Conservation (phyloP, 2,329 filamentous ascomycete species). For the Hirsutella minnesotensis region DNA sequence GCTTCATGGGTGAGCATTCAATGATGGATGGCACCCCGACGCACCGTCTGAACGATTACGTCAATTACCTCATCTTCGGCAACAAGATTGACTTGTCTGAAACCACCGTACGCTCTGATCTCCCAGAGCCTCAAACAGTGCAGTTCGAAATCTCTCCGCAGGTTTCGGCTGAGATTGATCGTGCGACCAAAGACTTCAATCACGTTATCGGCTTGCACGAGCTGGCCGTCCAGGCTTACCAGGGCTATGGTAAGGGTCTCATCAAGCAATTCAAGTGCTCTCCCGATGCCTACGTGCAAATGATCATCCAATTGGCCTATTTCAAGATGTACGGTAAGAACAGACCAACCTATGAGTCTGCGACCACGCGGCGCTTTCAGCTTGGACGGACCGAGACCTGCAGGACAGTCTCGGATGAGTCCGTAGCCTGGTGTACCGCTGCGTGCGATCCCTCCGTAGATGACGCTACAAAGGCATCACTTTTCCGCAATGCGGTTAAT, state of each 20-base stretch:
- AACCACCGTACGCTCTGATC: slow-evolving; percentile 63
- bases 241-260: slow-evolving; percentile 92
- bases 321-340: slow-evolving; percentile 99
- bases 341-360: slow-evolving; percentile 94
- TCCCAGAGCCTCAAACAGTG: slow-evolving; percentile 69
- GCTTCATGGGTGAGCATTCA: slow-evolving; percentile 96
- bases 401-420: slow-evolving; percentile 82
- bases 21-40: slow-evolving; percentile 99
- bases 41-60: slow-evolving; percentile 89
- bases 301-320: slow-evolving; percentile 97
- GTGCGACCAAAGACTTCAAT: slow-evolving; percentile 67
- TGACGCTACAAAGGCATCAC: slow-evolving; percentile 53
- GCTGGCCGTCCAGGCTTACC: slow-evolving; percentile 86
- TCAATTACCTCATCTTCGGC: slow-evolving; percentile 83
- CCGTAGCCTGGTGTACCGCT: slow-evolving; percentile 77
- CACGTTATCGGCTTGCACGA: slow-evolving; percentile 79
- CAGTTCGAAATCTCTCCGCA: slow-evolving; percentile 68
- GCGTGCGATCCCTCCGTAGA: slow-evolving; percentile 61
- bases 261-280: slow-evolving; percentile 99
- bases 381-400: slow-evolving; percentile 94
- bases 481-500: slow-evolving; percentile 73
- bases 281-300: slow-evolving; percentile 94
- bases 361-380: slow-evolving; percentile 89
- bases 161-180: slow-evolving; percentile 65
- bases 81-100: slow-evolving; percentile 88